Evolutionary conservation across 345 rosid species (phyloP).

Genomic region (Citrus maxima): DNA sequence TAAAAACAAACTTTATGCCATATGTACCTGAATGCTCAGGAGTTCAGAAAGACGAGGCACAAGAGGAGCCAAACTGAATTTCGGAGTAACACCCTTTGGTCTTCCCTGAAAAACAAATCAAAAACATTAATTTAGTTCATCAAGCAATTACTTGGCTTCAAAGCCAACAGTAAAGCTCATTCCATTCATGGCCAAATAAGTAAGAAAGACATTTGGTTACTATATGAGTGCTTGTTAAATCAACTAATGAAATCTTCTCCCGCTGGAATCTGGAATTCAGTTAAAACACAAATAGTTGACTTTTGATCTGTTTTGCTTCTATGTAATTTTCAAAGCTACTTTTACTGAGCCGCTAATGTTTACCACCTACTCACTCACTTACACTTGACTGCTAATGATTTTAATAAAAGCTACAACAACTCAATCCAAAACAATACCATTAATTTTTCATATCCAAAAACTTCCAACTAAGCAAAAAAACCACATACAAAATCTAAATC

Average conservation of each 20-base stretch:
- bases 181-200: not conserved
- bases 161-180: not conserved
- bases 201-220: not conserved
- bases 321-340: too few relatives aligned
- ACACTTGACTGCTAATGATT: not conserved
- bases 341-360: too few relatives aligned
- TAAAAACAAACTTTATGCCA: not conserved
- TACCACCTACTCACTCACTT: too few relatives aligned
- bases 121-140: not conserved
- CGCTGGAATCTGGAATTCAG: not conserved
- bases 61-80: constrained; percentile 87
- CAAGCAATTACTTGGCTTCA: not conserved
- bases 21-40: constrained; percentile 74
- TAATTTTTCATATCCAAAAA: not conserved
- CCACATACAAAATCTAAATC: not conserved
- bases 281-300: not conserved
- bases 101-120: constrained; percentile 58
- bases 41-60: constrained; percentile 83
- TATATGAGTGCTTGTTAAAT: not conserved
- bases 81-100: constrained; percentile 91
- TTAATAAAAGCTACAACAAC: not conserved
- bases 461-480: not conserved
- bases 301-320: too few relatives aligned
- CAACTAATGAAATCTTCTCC: not conserved
- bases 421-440: not conserved